These are phyloP conservation scores for Tulasnella sp. DNA, from an alignment of 768 basidiomycete genomes.

Conservation along the genomic window DNA sequence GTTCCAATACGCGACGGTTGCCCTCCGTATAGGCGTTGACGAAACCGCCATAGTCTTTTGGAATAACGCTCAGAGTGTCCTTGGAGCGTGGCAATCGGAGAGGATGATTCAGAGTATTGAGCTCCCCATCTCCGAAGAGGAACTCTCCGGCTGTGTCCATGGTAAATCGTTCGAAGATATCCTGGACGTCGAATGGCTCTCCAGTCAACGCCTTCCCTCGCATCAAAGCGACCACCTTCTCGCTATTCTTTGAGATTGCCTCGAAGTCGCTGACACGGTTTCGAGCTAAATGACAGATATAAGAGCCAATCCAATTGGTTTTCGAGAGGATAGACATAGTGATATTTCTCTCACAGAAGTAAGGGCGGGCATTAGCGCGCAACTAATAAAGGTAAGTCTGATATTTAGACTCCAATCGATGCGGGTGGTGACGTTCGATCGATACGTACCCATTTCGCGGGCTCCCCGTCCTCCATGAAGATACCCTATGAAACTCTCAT, in stretches of 20 bases:
- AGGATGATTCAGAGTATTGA: slow-evolving; percentile 14
- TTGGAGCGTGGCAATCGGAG: background rate
- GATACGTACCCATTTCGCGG: slow-evolving; percentile 24
- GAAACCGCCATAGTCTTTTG: slow-evolving; percentile 10
- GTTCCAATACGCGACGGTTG: background rate
- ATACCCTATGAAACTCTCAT: slow-evolving; percentile 20
- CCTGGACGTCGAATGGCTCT: slow-evolving; percentile 15
- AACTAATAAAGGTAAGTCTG: slow-evolving; percentile 20
- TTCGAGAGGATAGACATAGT: no score
- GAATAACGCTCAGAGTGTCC: no score
- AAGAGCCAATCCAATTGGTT: slow-evolving; percentile 13
- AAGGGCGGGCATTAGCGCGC: slow-evolving; percentile 24
- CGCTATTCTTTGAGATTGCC: slow-evolving; percentile 20
- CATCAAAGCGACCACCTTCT: slow-evolving; percentile 12
- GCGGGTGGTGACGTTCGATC: background rate
- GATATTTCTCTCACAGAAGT: slow-evolving; percentile 23
- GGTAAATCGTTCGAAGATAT: slow-evolving; percentile 18
- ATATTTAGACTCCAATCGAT: no score
- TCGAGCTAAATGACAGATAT: slow-evolving; percentile 20
- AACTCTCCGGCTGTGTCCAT: slow-evolving; percentile 18
- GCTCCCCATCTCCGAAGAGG: slow-evolving; percentile 8
- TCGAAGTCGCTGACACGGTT: slow-evolving; percentile 17
- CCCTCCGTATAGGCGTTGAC: slow-evolving; percentile 15
- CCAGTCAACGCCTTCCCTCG: slow-evolving; percentile 19
- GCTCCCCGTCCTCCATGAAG: slow-evolving; percentile 27